Base-by-base conservation (phyloP, 2,329 filamentous ascomycete genomes). In the Orbilia oligospora region DNA sequence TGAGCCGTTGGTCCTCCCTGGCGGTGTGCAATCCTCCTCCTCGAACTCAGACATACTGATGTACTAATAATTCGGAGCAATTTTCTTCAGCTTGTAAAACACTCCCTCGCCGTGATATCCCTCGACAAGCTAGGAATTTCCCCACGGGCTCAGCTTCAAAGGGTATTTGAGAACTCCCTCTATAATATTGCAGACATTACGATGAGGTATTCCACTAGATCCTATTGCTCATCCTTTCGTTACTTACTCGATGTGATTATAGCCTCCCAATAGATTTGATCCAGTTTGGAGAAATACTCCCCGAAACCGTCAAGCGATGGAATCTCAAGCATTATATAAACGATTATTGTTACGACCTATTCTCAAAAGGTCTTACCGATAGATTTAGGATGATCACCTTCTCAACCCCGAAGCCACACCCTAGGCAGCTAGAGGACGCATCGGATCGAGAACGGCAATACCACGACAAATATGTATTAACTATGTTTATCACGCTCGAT, bases 1-100 rank as follows among this genome's bases (percentile, higher is more conserved):
- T 97, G 92, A 92, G 90, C 0, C 85, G 89, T 14, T 97, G 92
- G 91, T 96, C 94, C 8, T 97, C 94, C 81, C 86, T 86, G 24
- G 84, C 91, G 72, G 82, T 83, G 79, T 41, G 65, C 68, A 51
- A 18, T 44, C 22, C 16, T 38, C 41, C 27, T n/a, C 20, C 10
- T 6, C 27, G 6, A 24, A 1, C n/a, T 36, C n/a, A 12, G 30
- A 22, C 22, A 49, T 61, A 24, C 22, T 38, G 33, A 27, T 56
- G 5, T 46, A 20, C 36, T 66, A 36, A 48, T 16, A 20, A 3
- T 56, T 14, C 38, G n/a, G 22, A n/a, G 61, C 55, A 81, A n/a
- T 3, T 36, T 24, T 3, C 6, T 71, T 65, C 87, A 99, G 51
- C 90, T 90, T 56, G 88, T 91, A 67, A 91, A 97, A 83, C 93